phyloP scores from a whole-genome alignment of 345 rosid species.

The Rhizophora mangle region DNA sequence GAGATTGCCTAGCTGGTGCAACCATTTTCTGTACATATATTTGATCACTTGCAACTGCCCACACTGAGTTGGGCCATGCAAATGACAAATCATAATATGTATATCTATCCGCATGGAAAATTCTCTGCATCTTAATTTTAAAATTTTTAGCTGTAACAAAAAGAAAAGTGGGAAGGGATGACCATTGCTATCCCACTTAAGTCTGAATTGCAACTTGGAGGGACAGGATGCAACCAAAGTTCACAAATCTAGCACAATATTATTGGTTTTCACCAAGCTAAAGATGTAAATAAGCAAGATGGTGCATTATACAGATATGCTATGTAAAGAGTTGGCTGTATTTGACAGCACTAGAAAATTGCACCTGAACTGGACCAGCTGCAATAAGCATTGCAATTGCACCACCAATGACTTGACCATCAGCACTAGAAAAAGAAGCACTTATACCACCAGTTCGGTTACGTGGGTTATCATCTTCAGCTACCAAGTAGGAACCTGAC shows the following conservation, averaged over 20 bases:
- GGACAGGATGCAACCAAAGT: background rate
- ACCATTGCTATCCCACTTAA: background rate
- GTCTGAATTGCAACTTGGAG: background rate
- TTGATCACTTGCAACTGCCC: background rate
- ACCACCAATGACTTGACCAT: conserved; percentile 92
- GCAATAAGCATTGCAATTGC: conserved; percentile 79
- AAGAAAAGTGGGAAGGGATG: background rate
- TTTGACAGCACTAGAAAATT: background rate
- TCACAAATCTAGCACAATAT: too few relatives aligned
- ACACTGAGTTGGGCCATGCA: background rate
- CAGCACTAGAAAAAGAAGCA: conserved; percentile 87
- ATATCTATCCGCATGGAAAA: background rate
- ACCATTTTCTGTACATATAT: background rate
- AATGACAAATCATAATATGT: background rate
- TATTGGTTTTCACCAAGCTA: too few relatives aligned
- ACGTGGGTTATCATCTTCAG: conserved; percentile 81
- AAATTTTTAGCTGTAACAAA: background rate
- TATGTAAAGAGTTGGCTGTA: background rate
- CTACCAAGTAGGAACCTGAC: conserved; percentile 87
- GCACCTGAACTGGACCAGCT: conserved; percentile 80
- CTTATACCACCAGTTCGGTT: conserved; percentile 87
- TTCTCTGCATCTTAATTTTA: background rate
- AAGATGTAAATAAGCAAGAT: too few relatives aligned
- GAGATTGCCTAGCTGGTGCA: background rate
- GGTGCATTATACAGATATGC: too few relatives aligned